Evolutionary conservation across 176 grass and related monocot species (phyloP).

Genomic region (Melocanna baccifera): DNA sequence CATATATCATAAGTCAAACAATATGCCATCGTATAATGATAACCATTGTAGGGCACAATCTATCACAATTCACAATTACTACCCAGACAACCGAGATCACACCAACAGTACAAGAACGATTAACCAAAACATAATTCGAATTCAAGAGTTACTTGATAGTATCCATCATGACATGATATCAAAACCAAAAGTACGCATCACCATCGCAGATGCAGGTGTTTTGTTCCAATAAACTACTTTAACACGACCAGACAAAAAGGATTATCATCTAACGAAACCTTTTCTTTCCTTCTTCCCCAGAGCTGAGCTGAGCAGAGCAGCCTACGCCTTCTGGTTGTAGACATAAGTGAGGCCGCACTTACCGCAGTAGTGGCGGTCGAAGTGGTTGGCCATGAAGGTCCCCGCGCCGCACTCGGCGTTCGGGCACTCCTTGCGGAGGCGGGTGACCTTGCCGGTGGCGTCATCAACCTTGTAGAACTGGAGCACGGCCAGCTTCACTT

Average conservation of each 20-base stretch:
- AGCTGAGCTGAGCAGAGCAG: neutral
- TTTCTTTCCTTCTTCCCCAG: neutral
- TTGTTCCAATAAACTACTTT: conserved; percentile 21
- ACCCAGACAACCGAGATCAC: neutral
- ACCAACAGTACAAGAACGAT: neutral
- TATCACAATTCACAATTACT: neutral
- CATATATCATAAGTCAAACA: neutral
- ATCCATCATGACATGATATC: conserved; percentile 11
- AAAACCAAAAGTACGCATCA: conserved; percentile 24
- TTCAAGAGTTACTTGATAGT: conserved; percentile 18
- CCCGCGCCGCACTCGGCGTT: conserved; percentile 67
- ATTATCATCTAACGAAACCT: conserved; percentile 9
- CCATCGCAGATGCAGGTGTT: conserved; percentile 23
- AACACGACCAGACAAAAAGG: neutral
- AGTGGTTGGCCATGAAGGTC: conserved; percentile 83
- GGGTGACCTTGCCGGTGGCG: conserved; percentile 63
- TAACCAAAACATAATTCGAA: conserved; percentile 30
- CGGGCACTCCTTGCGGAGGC: conserved; percentile 81
- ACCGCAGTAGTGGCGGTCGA: conserved; percentile 75
- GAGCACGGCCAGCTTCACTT: conserved; percentile 70
- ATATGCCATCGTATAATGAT: neutral
- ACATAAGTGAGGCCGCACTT: conserved; percentile 83
- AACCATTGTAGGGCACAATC: neutral
- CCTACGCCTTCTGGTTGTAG: conserved; percentile 60
- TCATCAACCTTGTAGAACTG: conserved; percentile 78